phyloP scores from a whole-genome alignment of 805 yeast species.

The Ogataea ganodermae region DNA sequence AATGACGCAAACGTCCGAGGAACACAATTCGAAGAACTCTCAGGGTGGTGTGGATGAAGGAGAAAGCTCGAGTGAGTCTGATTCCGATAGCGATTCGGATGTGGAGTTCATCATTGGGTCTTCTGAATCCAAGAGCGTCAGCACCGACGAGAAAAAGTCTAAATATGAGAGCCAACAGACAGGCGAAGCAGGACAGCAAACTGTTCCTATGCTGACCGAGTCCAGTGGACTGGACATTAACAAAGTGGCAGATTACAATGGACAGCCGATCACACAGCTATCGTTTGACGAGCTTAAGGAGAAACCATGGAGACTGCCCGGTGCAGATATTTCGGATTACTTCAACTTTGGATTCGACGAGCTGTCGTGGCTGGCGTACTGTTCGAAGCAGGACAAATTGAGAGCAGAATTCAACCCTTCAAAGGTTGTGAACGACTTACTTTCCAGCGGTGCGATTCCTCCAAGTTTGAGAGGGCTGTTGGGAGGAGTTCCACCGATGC shows the following conservation, averaged over 20 bases:
- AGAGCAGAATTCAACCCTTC: conserved; percentile 82
- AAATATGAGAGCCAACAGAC: conserved; percentile 22
- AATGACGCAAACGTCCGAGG: conserved; percentile 9
- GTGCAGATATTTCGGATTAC: conserved; percentile 91
- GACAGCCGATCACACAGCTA: conserved; percentile 78
- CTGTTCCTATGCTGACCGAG: conserved; percentile 36
- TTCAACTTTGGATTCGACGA: conserved; percentile 97
- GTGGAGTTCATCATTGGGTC: conserved; percentile 80
- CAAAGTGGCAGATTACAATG: conserved; percentile 72
- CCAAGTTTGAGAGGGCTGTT: conserved; percentile 31
- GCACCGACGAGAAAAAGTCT: conserved; percentile 17
- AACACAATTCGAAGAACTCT: conserved; percentile 28
- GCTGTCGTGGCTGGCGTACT: conserved; percentile 91
- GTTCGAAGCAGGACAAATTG: conserved; percentile 80
- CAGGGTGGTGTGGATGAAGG: conserved; percentile 24
- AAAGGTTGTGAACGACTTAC: conserved; percentile 67
- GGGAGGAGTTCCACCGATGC: conserved; percentile 32
- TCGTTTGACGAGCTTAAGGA: conserved; percentile 81
- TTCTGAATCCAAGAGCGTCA: conserved; percentile 30
- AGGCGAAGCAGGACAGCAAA: conserved; percentile 24
- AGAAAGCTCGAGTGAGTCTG: conserved; percentile 40
- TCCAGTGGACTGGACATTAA: conserved; percentile 62
- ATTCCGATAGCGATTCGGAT: conserved; percentile 51
- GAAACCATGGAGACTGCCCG: conserved; percentile 98
- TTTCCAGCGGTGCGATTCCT: conserved; percentile 38